A percentile compares a stretch with the other conserved stretches of the same genome.
Evolutionary conservation across 305 asterid species (phyloP).

Genomic region (Stenogyne calaminthoides): DNA sequence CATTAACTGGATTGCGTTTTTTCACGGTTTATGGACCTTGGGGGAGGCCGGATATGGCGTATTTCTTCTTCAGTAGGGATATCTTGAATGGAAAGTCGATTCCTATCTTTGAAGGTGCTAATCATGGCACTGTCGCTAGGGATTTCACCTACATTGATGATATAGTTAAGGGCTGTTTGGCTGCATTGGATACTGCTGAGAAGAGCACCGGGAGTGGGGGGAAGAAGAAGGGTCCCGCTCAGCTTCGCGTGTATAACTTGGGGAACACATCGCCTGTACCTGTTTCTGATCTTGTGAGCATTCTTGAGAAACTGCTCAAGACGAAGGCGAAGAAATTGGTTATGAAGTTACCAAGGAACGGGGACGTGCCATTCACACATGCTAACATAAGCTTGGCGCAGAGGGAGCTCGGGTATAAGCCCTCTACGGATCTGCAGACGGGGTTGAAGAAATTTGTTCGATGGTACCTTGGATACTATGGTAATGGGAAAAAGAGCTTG

Average conservation of each 20-base stretch:
- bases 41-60: slow-evolving; percentile 99
- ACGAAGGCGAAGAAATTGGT: slow-evolving; percentile 74
- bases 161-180: slow-evolving; percentile 91
- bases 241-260: slow-evolving; percentile 74
- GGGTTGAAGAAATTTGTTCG: slow-evolving; percentile 92
- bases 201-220: slow-evolving; percentile 95
- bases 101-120: slow-evolving; percentile 77
- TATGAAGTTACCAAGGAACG: slow-evolving; percentile 89
- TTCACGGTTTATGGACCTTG: slow-evolving; percentile 96
- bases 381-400: slow-evolving; percentile 87
- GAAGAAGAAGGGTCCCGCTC: slow-evolving; percentile 88
- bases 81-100: slow-evolving; percentile 86
- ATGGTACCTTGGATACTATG: slow-evolving; percentile 85
- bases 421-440: slow-evolving; percentile 79
- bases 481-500: slow-evolving; percentile 69
- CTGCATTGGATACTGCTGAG: slow-evolving; percentile 84
- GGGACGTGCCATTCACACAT: slow-evolving; percentile 89
- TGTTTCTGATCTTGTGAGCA: slow-evolving; percentile 82
- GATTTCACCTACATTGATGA: slow-evolving; percentile 95
- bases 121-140: slow-evolving; percentile 91
- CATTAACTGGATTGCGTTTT: slow-evolving; percentile 84
- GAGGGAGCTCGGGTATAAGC: slow-evolving; percentile 85
- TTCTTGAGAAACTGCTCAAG: slow-evolving; percentile 81
- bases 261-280: slow-evolving; percentile 95
- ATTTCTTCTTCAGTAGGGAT: slow-evolving; percentile 85